phyloP scores from a whole-genome alignment of 2,329 filamentous ascomycete species.

The Xylariomycetidae sp. region DNA sequence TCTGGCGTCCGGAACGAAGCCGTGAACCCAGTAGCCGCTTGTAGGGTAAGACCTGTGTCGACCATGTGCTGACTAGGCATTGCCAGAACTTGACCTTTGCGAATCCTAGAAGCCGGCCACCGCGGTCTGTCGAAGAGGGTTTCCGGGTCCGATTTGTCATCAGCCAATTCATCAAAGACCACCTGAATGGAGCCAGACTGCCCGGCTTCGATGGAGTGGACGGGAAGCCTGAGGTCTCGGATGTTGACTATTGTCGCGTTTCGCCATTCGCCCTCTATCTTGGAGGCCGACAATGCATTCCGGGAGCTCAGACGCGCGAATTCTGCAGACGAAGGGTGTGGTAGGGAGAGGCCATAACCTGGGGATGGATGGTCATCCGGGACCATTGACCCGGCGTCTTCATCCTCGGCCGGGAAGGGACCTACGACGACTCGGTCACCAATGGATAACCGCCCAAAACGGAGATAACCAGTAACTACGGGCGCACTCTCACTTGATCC shows the following conservation, averaged over 20 bases:
- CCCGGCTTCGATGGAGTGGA: constrained; percentile 67
- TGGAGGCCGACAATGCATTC: constrained; percentile 47
- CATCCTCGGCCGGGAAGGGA: constrained; percentile 62
- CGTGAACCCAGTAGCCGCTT: constrained; percentile 63
- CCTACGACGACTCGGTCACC: constrained; percentile 77
- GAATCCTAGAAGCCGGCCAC: constrained; percentile 39
- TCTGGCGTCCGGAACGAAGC: constrained; percentile 65
- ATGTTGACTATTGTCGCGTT: constrained; percentile 78
- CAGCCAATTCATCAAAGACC: constrained; percentile 45
- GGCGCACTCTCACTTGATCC: constrained; percentile 27
- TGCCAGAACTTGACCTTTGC: constrained; percentile 81
- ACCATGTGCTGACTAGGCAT: constrained; percentile 56
- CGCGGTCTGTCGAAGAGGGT: constrained; percentile 23
- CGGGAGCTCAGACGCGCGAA: constrained; percentile 47
- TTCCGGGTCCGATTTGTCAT: constrained; percentile 24
- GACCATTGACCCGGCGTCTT: constrained; percentile 35
- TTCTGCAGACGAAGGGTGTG: constrained; percentile 50
- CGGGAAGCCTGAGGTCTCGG: constrained; percentile 80
- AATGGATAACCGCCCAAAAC: constrained; percentile 71
- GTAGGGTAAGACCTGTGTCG: constrained; percentile 52
- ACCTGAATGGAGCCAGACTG: constrained; percentile 90
- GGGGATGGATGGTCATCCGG: constrained; percentile 44
- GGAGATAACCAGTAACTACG: constrained; percentile 79
- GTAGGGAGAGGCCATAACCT: constrained; percentile 46
- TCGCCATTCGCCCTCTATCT: constrained; percentile 68